Conservation (phyloP, 148 eudicot species). For the Rhododendron griersonianum region DNA sequence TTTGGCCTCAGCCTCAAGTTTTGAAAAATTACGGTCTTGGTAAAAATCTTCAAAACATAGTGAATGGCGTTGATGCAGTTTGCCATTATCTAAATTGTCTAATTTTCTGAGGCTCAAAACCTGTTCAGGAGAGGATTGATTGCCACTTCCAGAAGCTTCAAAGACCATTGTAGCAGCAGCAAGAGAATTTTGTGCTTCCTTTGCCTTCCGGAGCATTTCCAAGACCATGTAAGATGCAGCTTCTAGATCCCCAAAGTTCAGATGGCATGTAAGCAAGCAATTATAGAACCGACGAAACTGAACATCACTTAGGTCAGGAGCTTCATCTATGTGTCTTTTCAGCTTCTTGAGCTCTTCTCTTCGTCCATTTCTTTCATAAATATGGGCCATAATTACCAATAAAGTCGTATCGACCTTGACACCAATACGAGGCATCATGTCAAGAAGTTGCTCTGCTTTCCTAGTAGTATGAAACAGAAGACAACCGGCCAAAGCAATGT, state of each 20-base stretch:
- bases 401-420: constrained; percentile 64
- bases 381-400: constrained; percentile 70
- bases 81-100: constrained; percentile 16
- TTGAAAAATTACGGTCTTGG: constrained; percentile 52
- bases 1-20: constrained; percentile 56
- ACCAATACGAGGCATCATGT: constrained; percentile 83
- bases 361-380: constrained; percentile 83
- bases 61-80: constrained; percentile 14
- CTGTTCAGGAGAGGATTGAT: constrained; percentile 10
- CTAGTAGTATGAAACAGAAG: constrained; percentile 66
- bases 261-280: constrained; percentile 76
- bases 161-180: constrained; percentile 52
- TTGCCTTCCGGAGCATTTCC: constrained; percentile 87
- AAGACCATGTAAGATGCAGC: constrained; percentile 77
- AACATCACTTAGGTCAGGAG: constrained; percentile 43
- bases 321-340: constrained; percentile 75
- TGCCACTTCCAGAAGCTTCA: constrained; percentile 31
- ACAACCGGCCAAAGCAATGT: constrained; percentile 69
- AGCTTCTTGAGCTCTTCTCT: constrained; percentile 87
- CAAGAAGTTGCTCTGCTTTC: constrained; percentile 89
- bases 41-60: constrained; percentile 54
- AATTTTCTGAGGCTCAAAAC: constrained; percentile 10
- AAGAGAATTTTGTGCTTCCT: constrained; percentile 71
- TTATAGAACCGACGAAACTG: constrained; percentile 79
- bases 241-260: constrained; percentile 82